Evolutionary conservation across 1,139 yeast species (phyloP).

Genomic region (Saccharomycopsis hybrid): DNA sequence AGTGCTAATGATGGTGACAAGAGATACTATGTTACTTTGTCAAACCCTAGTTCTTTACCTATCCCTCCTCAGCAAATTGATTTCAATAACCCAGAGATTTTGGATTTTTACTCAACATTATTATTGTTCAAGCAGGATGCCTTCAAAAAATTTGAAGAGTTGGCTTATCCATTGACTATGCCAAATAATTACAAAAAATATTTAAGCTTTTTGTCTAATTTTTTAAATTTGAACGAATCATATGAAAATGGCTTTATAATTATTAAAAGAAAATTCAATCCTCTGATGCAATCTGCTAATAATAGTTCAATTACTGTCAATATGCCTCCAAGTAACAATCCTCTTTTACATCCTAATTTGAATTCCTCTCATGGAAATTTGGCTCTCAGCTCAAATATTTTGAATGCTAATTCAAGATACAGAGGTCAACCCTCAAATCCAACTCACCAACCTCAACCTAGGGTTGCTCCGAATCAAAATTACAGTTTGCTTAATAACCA

Average conservation of each 20-base stretch:
- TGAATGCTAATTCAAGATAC: slow-evolving; percentile 19
- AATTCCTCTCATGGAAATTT: slow-evolving; percentile 7
- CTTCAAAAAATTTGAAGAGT: slow-evolving; percentile 51
- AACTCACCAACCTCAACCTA: slow-evolving; percentile 20
- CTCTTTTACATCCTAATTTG: slow-evolving; percentile 10
- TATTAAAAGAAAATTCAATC: slow-evolving; percentile 32
- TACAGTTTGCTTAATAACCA: slow-evolving; percentile 2
- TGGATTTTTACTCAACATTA: slow-evolving; percentile 81
- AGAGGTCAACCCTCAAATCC: slow-evolving; percentile 21
- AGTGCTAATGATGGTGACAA: slow-evolving; percentile 34
- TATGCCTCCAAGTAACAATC: slow-evolving; percentile 11
- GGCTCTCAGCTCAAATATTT: neutral
- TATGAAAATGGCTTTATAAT: slow-evolving; percentile 62
- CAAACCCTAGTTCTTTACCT: slow-evolving; percentile 39
- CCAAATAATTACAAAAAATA: slow-evolving; percentile 57
- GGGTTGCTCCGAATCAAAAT: slow-evolving; percentile 8
- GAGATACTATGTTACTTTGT: slow-evolving; percentile 53
- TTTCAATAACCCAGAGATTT: slow-evolving; percentile 83
- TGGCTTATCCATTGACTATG: slow-evolving; percentile 60
- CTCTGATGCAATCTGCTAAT: neutral
- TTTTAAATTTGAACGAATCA: slow-evolving; percentile 58
- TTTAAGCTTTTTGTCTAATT: slow-evolving; percentile 42
- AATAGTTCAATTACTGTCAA: neutral
- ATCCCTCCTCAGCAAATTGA: slow-evolving; percentile 62
- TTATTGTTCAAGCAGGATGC: slow-evolving; percentile 75